These are phyloP conservation scores for Melaleuca alternifolia DNA, from an alignment of 345 rosid species.

Conservation along the genomic window DNA sequence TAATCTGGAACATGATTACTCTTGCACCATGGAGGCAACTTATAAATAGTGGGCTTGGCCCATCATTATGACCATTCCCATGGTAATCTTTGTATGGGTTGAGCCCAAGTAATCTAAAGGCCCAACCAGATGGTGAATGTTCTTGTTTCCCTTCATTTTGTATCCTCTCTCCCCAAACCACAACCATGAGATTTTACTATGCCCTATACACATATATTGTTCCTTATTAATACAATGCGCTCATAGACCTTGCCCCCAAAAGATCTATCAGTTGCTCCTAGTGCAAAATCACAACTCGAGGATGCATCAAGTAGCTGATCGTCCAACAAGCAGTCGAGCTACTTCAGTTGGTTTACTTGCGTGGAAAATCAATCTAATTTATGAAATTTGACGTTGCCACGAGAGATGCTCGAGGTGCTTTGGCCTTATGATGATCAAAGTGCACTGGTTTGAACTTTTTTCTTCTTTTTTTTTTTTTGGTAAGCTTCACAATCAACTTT, in stretches of 20 bases:
- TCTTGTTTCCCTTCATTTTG: neutral
- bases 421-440: neutral
- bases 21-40: neutral
- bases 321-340: neutral
- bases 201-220: neutral
- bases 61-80: neutral
- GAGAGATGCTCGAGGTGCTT: neutral
- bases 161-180: neutral
- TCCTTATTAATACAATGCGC: neutral
- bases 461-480: no score
- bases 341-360: neutral
- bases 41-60: neutral
- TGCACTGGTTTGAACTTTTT: neutral
- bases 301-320: fast-evolving
- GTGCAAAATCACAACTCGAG: neutral
- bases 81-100: neutral
- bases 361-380: neutral
- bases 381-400: neutral
- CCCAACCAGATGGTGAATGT: neutral
- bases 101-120: neutral
- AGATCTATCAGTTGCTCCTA: neutral
- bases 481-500: neutral
- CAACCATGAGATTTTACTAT: neutral
- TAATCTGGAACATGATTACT: neutral
- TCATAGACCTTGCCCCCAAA: fast-evolving